phyloP scores from a whole-genome alignment of 139 green algal species.

The Gonium pectorale region DNA sequence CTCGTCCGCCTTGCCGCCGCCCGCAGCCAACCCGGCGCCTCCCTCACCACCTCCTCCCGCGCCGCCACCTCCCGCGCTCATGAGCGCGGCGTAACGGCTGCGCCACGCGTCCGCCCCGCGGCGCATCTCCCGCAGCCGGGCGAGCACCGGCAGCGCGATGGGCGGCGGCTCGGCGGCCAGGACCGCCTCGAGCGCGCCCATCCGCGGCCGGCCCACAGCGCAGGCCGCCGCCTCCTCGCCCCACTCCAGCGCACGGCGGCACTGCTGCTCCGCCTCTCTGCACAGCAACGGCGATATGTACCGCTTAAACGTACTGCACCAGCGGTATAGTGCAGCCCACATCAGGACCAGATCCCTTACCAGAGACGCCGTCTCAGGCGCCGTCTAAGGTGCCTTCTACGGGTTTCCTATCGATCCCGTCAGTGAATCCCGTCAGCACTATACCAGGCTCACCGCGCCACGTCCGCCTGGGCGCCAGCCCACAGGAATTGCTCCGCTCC shows the following conservation, averaged over 20 bases:
- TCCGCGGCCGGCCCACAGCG: neutral
- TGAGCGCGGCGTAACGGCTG: neutral
- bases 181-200: slow-evolving; percentile 51
- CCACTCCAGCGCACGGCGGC: slow-evolving; percentile 10
- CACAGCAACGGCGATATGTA: neutral
- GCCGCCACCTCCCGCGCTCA: neutral
- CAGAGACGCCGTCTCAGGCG: too few relatives aligned
- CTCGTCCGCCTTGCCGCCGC: neutral
- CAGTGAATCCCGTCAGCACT: too few relatives aligned
- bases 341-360: too few relatives aligned
- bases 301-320: too few relatives aligned
- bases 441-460: too few relatives aligned
- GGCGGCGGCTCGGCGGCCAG: slow-evolving; percentile 52
- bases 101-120: neutral
- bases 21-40: neutral
- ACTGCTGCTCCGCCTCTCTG: neutral
- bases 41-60: neutral
- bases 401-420: too few relatives aligned
- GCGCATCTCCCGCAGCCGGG: slow-evolving; percentile 45
- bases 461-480: neutral
- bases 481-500: slow-evolving; percentile 25
- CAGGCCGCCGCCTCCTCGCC: neutral
- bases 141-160: slow-evolving; percentile 14
- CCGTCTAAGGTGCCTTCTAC: too few relatives aligned
- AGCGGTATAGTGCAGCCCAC: too few relatives aligned